Evolutionary conservation across 768 basidiomycete species (phyloP).

Genomic region (Serendipita vermifera): DNA sequence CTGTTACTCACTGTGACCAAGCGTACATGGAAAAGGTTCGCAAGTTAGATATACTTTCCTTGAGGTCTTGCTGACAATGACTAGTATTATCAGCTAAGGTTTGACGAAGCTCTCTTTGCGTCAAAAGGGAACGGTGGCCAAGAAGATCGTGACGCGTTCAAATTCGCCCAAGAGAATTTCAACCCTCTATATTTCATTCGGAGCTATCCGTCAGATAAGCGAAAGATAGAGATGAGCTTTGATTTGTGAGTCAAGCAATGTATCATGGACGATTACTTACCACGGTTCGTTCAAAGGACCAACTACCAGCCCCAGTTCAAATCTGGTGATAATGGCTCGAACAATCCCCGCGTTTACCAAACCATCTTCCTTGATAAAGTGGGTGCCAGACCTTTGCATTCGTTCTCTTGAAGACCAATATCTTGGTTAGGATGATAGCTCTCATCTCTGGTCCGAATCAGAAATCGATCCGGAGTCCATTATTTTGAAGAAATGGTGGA

Average conservation of each 20-base stretch:
- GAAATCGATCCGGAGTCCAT: conserved; percentile 29
- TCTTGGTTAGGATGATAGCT: conserved; percentile 24
- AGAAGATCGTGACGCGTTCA: conserved; percentile 22
- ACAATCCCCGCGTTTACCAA: conserved; percentile 36
- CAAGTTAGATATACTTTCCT: neutral
- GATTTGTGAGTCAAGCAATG: conserved; percentile 3
- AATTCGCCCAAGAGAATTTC: conserved; percentile 30
- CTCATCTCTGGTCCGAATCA: conserved; percentile 30
- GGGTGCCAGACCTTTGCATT: neutral
- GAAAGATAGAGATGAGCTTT: conserved; percentile 42
- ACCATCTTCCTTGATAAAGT: conserved; percentile 34
- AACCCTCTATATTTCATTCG: conserved; percentile 36
- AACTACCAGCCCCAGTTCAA: conserved; percentile 36
- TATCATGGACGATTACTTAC: neutral
- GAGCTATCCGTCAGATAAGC: conserved; percentile 31
- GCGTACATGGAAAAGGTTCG: conserved; percentile 36
- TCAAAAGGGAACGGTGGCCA: conserved; percentile 19
- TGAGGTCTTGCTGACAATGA: too few relatives aligned
- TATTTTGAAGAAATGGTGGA: conserved; percentile 39
- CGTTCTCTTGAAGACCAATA: neutral
- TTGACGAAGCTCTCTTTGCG: conserved; percentile 24
- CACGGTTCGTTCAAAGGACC: conserved; percentile 26
- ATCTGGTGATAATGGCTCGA: conserved; percentile 17
- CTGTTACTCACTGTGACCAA: conserved; percentile 38
- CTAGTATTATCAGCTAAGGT: conserved; percentile 32